Percentiles rank a stretch among this genome's conserved stretches.
phyloP scores from a whole-genome alignment of 2,329 filamentous ascomycete species.

The Catunica adiposa region DNA sequence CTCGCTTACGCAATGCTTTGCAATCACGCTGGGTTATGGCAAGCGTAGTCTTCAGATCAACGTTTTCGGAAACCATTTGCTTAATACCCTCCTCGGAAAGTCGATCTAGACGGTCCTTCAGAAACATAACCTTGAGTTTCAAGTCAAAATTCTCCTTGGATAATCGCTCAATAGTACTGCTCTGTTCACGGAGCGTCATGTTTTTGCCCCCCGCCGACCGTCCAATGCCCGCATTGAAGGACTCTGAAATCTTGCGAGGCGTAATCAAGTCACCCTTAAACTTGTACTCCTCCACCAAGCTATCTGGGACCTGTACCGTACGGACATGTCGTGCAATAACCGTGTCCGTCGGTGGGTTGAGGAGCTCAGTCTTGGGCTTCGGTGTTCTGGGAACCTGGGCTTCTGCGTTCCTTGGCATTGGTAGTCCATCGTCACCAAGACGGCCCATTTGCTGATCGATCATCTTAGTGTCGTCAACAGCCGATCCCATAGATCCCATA shows the following conservation, averaged over 20 bases:
- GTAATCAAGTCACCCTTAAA: constrained; percentile 52
- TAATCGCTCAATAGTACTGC: constrained; percentile 85
- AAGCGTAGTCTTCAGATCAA: constrained; percentile 81
- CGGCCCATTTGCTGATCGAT: constrained; percentile 30
- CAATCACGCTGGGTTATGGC: constrained; percentile 83
- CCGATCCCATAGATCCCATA: constrained; percentile 77
- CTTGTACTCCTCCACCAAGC: constrained; percentile 70
- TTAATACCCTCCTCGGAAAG: constrained; percentile 91
- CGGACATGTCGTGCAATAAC: constrained; percentile 75
- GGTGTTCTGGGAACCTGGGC: constrained; percentile 47
- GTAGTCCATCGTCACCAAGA: constrained; percentile 31
- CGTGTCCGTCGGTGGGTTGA: constrained; percentile 62
- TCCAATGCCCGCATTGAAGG: constrained; percentile 30
- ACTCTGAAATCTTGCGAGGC: constrained; percentile 34
- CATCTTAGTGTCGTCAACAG: constrained; percentile 34
- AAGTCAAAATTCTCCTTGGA: constrained; percentile 98
- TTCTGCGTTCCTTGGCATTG: constrained; percentile 19
- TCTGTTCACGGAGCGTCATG: constrained; percentile 90
- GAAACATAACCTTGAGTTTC: constrained; percentile 93
- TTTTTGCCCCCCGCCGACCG: constrained; percentile 41
- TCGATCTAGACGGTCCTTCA: constrained; percentile 83
- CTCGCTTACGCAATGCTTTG: constrained; percentile 60
- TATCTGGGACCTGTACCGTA: constrained; percentile 81
- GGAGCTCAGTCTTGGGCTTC: constrained; percentile 37
- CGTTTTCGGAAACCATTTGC: constrained; percentile 95